Percentiles rank a stretch among this genome's conserved stretches.
Evolutionary conservation across 2,329 filamentous ascomycete species (phyloP).

Genomic region (Alternaria metachromatica): DNA sequence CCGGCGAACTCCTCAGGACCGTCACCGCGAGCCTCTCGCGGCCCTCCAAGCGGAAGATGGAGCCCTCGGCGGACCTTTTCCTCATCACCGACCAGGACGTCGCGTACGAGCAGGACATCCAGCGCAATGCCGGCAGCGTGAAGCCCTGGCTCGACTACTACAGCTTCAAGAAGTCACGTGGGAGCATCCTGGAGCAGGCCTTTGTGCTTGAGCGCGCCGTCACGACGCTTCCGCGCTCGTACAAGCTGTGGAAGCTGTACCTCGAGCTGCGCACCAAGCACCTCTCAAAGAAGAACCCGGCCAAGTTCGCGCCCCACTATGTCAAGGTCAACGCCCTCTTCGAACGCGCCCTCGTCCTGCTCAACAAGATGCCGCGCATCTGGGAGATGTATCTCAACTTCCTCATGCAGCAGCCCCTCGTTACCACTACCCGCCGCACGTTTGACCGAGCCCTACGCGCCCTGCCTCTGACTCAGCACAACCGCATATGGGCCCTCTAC

Average conservation of each 20-base stretch:
- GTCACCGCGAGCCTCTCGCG: constrained; percentile 44
- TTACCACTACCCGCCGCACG: constrained; percentile 82
- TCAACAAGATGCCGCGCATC: constrained; percentile 98
- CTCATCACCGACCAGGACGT: constrained; percentile 82
- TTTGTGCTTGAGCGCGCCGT: constrained; percentile 90
- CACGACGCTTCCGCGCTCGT: constrained; percentile 86
- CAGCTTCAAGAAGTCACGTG: constrained; percentile 87
- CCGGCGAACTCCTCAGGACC: constrained; percentile 52
- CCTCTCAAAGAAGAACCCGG: constrained; percentile 81
- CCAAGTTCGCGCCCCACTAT: constrained; percentile 79
- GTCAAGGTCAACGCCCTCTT: constrained; percentile 94
- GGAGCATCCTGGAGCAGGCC: constrained; percentile 83
- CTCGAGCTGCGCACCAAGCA: constrained; percentile 84
- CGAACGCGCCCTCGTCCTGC: constrained; percentile 86
- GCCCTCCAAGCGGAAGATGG: constrained; percentile 45
- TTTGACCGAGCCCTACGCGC: constrained; percentile 94
- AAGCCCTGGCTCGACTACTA: constrained; percentile 97
- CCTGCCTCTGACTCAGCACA: constrained; percentile 92
- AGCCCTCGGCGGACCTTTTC: constrained; percentile 46
- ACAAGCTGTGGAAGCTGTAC: constrained; percentile 99
- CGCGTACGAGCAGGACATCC: constrained; percentile 94
- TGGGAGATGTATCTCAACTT: constrained; percentile 98
- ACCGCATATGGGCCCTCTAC: constrained; percentile 92
- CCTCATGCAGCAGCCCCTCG: constrained; percentile 86
- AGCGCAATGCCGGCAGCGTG: constrained; percentile 82